A percentile compares a stretch with the other conserved stretches of the same genome.
Evolutionary conservation across 768 basidiomycete genomes (phyloP).

Genomic region (Leucosporidium scottii): DNA sequence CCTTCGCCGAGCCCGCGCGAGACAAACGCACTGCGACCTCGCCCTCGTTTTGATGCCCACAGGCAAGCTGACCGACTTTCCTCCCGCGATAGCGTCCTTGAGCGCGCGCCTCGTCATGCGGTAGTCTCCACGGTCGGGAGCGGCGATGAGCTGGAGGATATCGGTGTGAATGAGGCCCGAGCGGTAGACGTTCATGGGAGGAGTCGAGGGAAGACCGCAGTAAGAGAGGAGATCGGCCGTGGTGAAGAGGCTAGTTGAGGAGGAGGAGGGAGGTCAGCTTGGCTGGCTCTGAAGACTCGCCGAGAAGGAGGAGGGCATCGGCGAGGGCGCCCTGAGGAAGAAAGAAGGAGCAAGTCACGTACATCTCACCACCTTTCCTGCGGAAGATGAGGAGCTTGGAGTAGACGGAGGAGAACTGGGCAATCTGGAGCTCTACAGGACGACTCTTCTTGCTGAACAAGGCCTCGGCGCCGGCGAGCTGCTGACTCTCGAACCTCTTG

Average conservation of each 20-base stretch:
- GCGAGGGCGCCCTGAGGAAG: too few relatives aligned
- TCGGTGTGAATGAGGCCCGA: background rate
- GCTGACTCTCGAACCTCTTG: background rate
- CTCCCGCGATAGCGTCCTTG: background rate
- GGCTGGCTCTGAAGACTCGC: too few relatives aligned
- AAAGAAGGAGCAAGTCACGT: too few relatives aligned
- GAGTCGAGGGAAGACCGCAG: background rate
- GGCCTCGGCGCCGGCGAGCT: background rate
- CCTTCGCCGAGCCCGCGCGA: background rate
- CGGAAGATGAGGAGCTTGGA: constrained; percentile 3
- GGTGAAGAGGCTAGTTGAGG: background rate
- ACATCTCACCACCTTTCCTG: background rate
- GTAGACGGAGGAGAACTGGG: background rate
- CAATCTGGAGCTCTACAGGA: background rate
- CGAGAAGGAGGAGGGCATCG: too few relatives aligned
- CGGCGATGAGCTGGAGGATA: background rate
- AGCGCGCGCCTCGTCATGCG: background rate
- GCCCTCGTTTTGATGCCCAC: background rate
- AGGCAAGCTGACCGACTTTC: background rate
- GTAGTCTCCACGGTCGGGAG: background rate
- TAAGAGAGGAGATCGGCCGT: background rate
- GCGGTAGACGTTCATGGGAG: background rate
- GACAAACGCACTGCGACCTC: background rate
- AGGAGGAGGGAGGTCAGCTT: too few relatives aligned
- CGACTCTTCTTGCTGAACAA: background rate